phyloP scores from a whole-genome alignment of 1,284 basidiomycete genomes.

The Puccinia coronata region DNA sequence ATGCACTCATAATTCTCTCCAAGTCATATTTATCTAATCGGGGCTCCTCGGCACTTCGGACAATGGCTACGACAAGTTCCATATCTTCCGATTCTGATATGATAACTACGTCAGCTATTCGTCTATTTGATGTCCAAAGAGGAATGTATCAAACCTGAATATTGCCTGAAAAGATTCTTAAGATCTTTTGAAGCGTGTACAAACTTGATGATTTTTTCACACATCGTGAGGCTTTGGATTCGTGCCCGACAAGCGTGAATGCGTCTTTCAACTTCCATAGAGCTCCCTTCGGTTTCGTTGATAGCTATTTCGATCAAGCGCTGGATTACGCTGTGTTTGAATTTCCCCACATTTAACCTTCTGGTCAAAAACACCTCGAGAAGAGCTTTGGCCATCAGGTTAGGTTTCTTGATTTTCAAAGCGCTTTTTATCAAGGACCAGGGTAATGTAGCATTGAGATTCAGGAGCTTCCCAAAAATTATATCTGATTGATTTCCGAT shows the following conservation, averaged over 20 bases:
- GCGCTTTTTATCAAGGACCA: constrained; percentile 53
- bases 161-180: constrained; percentile 53
- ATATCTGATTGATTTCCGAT: constrained; percentile 50
- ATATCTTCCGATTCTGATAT: constrained; percentile 52
- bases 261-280: constrained; percentile 48
- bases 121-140: neutral
- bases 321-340: constrained; percentile 52
- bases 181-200: constrained; percentile 52
- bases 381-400: constrained; percentile 52
- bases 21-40: constrained; percentile 53
- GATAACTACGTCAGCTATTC: constrained; percentile 2
- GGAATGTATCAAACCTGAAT: constrained; percentile 51
- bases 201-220: constrained; percentile 53
- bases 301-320: constrained; percentile 50
- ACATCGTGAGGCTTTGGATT: constrained; percentile 53
- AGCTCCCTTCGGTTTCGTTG: constrained; percentile 52
- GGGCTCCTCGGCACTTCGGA: constrained; percentile 55
- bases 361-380: constrained; percentile 53
- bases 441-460: constrained; percentile 52
- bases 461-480: constrained; percentile 52
- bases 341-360: constrained; percentile 50
- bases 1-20: constrained; percentile 52
- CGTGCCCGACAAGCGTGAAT: constrained; percentile 51
- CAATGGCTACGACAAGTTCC: constrained; percentile 54
- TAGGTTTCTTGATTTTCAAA: constrained; percentile 52